phyloP scores from a whole-genome alignment of 192 early-diverging fungal genomes.

The Glomus cerebriforme region DNA sequence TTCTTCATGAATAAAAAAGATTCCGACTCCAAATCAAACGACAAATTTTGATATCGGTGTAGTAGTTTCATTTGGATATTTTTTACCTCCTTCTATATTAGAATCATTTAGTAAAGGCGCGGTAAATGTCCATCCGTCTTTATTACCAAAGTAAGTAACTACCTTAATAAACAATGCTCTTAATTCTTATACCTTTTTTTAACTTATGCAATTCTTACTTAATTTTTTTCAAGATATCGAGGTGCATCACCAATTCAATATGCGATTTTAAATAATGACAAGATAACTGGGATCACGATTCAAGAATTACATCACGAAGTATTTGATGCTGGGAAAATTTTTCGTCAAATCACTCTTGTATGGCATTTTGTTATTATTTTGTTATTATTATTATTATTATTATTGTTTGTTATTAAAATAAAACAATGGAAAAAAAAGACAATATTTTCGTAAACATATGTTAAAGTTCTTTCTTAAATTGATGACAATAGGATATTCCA shows the following conservation, averaged over 20 bases:
- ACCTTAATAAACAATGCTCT: background rate
- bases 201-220: too few species aligned
- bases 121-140: slow-evolving; percentile 92
- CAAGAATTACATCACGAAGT: slow-evolving; percentile 76
- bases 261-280: slow-evolving; percentile 77
- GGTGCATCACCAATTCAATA: slow-evolving; percentile 90
- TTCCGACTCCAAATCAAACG: slow-evolving; percentile 6
- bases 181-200: too few species aligned
- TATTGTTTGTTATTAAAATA: too few species aligned
- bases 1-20: background rate
- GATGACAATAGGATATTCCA: slow-evolving; percentile 33
- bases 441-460: too few species aligned
- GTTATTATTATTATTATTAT: too few species aligned
- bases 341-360: slow-evolving; percentile 69
- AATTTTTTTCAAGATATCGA: slow-evolving; percentile 54
- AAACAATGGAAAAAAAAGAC: too few species aligned
- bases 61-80: slow-evolving; percentile 94
- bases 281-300: slow-evolving; percentile 78
- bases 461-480: too few species aligned
- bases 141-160: slow-evolving; percentile 72
- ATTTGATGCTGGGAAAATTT: slow-evolving; percentile 87
- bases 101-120: slow-evolving; percentile 64
- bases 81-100: slow-evolving; percentile 77
- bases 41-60: slow-evolving; percentile 80
- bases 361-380: slow-evolving; percentile 33